Percentiles rank a stretch among this genome's conserved stretches.
Evolutionary conservation across 257 asterid genomes (phyloP).

Genomic region (Fraxinus quadrangulata): DNA sequence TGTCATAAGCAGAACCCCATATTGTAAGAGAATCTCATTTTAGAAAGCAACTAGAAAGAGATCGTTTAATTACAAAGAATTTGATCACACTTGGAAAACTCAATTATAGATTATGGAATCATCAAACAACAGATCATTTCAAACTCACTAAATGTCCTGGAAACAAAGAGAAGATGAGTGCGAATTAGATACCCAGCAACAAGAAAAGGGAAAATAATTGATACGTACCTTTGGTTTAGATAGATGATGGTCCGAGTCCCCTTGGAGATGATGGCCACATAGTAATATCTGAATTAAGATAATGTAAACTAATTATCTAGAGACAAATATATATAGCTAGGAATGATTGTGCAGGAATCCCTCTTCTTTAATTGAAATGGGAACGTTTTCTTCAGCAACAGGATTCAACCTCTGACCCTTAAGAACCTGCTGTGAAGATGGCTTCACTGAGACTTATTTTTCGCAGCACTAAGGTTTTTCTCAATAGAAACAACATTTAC

Average conservation of each 20-base stretch:
- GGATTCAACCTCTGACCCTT: slow-evolving; percentile 12
- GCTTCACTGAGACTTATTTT: slow-evolving; percentile 40
- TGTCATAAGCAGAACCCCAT: too few relatives aligned
- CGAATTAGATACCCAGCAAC: neutral
- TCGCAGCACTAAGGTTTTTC: slow-evolving; percentile 36
- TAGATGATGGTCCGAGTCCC: slow-evolving; percentile 30
- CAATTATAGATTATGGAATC: too few relatives aligned
- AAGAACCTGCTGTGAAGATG: slow-evolving; percentile 39
- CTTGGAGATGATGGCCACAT: slow-evolving; percentile 21
- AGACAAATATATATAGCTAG: neutral
- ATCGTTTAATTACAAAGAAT: too few relatives aligned
- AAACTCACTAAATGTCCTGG: too few relatives aligned
- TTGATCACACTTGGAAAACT: too few relatives aligned
- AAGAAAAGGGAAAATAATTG: neutral
- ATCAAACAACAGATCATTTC: too few relatives aligned
- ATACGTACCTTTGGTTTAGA: slow-evolving; percentile 42
- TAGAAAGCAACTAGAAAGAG: too few relatives aligned
- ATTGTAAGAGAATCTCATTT: too few relatives aligned
- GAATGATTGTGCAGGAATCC: slow-evolving; percentile 51
- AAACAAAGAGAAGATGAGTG: too few relatives aligned
- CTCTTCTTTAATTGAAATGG: slow-evolving; percentile 49
- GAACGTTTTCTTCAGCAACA: slow-evolving; percentile 24
- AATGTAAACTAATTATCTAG: neutral
- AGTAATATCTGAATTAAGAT: slow-evolving; percentile 28
- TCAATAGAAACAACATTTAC: slow-evolving; percentile 45